Evolutionary conservation across 441 rosid species (phyloP).

Genomic region (Jatropha multifida): DNA sequence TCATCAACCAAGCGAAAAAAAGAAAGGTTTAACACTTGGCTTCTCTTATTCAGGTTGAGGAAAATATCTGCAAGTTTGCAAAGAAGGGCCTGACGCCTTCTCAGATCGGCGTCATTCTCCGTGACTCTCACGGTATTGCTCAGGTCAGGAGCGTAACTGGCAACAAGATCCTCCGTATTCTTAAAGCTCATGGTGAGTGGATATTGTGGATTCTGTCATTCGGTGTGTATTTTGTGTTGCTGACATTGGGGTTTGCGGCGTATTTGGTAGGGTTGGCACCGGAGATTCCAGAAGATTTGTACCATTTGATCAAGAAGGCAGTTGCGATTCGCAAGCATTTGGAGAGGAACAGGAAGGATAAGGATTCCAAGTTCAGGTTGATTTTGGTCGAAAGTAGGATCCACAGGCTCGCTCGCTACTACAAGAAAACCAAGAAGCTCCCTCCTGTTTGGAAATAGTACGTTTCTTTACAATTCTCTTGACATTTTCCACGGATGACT

Average conservation of each 20-base stretch:
- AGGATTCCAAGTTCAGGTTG: slow-evolving; percentile 80
- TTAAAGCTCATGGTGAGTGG: slow-evolving; percentile 58
- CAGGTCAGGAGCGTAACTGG: slow-evolving; percentile 78
- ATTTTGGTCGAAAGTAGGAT: slow-evolving; percentile 83
- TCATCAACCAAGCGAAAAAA: too few species aligned
- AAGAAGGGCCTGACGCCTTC: slow-evolving; percentile 84
- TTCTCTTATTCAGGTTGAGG: slow-evolving; percentile 49
- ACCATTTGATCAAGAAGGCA: slow-evolving; percentile 76
- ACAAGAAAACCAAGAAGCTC: slow-evolving; percentile 88
- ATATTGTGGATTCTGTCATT: too few species aligned
- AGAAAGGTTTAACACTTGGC: not conserved
- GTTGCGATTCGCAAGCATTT: slow-evolving; percentile 82
- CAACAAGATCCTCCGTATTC: slow-evolving; percentile 67
- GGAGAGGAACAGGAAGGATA: slow-evolving; percentile 87
- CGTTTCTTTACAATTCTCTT: slow-evolving; percentile 21
- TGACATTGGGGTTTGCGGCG: not conserved
- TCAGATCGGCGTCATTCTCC: slow-evolving; percentile 80
- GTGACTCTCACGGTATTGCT: slow-evolving; percentile 82
- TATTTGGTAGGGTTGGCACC: slow-evolving; percentile 61
- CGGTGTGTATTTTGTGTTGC: not conserved
- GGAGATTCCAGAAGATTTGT: slow-evolving; percentile 80
- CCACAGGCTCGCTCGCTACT: slow-evolving; percentile 76
- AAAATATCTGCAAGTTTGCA: slow-evolving; percentile 76
- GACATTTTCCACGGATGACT: not conserved
- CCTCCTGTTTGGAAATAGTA: slow-evolving; percentile 87